Conservation (phyloP, 2,329 filamentous ascomycete genomes). For the Sarocladiaceae sp. region DNA sequence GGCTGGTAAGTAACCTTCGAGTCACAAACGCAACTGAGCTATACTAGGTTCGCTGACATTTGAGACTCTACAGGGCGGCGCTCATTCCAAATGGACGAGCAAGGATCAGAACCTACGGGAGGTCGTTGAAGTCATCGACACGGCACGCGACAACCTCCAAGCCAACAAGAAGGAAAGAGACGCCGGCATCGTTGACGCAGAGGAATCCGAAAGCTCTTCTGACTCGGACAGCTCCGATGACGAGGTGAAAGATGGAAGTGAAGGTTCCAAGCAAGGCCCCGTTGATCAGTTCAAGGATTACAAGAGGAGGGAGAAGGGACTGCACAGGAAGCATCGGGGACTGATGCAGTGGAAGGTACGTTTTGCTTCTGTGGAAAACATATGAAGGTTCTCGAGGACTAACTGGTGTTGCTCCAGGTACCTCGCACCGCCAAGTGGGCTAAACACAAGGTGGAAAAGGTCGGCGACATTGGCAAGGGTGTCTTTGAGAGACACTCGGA, state of each 20-base stretch:
- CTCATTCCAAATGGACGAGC: constrained; percentile 29
- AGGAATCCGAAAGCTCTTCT: constrained; percentile 21
- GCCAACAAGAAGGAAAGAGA: constrained; percentile 26
- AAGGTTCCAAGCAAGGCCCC: constrained; percentile 36
- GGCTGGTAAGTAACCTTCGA: constrained; percentile 22
- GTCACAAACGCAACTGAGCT: too few species aligned
- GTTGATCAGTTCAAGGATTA: constrained; percentile 52
- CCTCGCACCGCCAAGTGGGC: constrained; percentile 43
- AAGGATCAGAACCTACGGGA: constrained; percentile 27
- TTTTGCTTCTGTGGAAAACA: not conserved
- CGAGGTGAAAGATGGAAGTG: constrained; percentile 31
- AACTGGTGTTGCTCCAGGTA: too few species aligned
- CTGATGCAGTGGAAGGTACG: constrained; percentile 63
- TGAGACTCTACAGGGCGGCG: constrained; percentile 21
- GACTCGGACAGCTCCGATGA: constrained; percentile 30
- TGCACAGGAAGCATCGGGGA: constrained; percentile 61
- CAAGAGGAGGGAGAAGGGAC: constrained; percentile 48
- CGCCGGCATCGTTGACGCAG: constrained; percentile 27
- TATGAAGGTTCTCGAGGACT: too few species aligned
- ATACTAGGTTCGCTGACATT: too few species aligned
- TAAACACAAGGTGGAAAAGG: constrained; percentile 46
- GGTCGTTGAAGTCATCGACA: constrained; percentile 42
- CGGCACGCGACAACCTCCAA: constrained; percentile 27
- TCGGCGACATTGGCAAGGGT: constrained; percentile 51
- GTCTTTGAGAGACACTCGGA: constrained; percentile 55